Evolutionary conservation across 1,284 basidiomycete genomes (phyloP).

Genomic region (Sporisorium graminicola): DNA sequence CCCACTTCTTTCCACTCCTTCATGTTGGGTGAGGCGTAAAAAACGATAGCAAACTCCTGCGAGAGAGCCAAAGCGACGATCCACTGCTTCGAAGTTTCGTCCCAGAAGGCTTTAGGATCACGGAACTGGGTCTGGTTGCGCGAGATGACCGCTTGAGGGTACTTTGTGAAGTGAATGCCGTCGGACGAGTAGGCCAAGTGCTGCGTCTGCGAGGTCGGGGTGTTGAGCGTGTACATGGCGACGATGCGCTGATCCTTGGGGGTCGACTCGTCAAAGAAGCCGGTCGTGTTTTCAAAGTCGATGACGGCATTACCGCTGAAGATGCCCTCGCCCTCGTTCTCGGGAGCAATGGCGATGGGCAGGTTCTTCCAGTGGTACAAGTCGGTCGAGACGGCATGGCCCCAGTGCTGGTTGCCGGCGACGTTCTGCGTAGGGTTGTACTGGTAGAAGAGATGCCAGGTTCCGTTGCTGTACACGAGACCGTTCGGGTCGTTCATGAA

Average conservation of each 20-base stretch:
- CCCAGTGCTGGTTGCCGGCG: conserved; percentile 72
- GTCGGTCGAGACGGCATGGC: conserved; percentile 71
- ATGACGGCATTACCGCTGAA: conserved; percentile 71
- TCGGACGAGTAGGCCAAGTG: conserved; percentile 71
- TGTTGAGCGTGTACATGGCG: conserved; percentile 72
- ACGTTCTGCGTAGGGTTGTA: conserved; percentile 70
- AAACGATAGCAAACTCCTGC: conserved; percentile 69
- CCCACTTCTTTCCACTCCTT: conserved; percentile 70
- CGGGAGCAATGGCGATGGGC: conserved; percentile 68
- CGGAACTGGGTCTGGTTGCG: conserved; percentile 69
- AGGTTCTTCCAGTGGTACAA: conserved; percentile 72
- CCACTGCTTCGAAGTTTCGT: conserved; percentile 68
- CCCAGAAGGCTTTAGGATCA: conserved; percentile 72
- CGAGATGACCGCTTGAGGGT: conserved; percentile 68
- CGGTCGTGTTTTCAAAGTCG: conserved; percentile 71
- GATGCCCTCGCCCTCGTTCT: conserved; percentile 60
- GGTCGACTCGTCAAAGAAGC: conserved; percentile 70
- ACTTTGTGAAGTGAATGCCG: conserved; percentile 71
- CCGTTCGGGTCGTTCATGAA: conserved; percentile 73
- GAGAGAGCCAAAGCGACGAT: conserved; percentile 71
- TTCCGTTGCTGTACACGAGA: conserved; percentile 69
- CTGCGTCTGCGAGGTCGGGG: conserved; percentile 68
- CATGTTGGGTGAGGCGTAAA: conserved; percentile 70
- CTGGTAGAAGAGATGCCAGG: conserved; percentile 72
- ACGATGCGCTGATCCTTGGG: conserved; percentile 68